phyloP scores from a whole-genome alignment of 805 yeast genomes.

The Alloascoidea africana region DNA sequence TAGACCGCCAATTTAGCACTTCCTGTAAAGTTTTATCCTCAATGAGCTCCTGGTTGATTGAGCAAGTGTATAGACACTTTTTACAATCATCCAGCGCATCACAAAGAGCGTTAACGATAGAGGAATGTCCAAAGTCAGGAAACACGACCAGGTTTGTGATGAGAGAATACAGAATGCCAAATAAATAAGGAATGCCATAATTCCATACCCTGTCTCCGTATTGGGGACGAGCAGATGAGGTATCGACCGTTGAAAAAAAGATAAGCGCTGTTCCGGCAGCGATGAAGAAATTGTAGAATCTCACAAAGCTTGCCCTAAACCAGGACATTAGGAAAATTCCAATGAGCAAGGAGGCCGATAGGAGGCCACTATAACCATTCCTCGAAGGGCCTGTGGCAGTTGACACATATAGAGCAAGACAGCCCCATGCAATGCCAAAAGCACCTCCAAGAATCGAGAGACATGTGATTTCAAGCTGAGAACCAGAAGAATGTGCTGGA shows the following conservation, averaged over 20 bases:
- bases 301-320: slow-evolving; percentile 24
- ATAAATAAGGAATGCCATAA: slow-evolving; percentile 27
- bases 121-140: slow-evolving; percentile 27
- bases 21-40: slow-evolving; percentile 13
- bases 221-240: slow-evolving; percentile 11
- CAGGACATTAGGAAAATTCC: slow-evolving; percentile 24
- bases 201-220: slow-evolving; percentile 24
- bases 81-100: slow-evolving; percentile 9
- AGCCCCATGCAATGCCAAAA: slow-evolving; percentile 29
- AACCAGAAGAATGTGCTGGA: slow-evolving; percentile 30
- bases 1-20: slow-evolving; percentile 16
- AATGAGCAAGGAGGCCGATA: slow-evolving; percentile 25
- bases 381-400: slow-evolving; percentile 24
- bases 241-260: slow-evolving; percentile 17
- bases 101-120: slow-evolving; percentile 15
- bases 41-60: slow-evolving; percentile 10
- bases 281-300: slow-evolving; percentile 23
- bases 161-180: slow-evolving; percentile 25
- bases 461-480: slow-evolving; percentile 29
- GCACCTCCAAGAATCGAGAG: slow-evolving; percentile 24
- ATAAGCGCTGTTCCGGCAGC: slow-evolving; percentile 23
- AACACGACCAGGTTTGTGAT: slow-evolving; percentile 19
- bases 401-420: slow-evolving; percentile 26
- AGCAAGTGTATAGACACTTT: slow-evolving; percentile 6
- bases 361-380: slow-evolving; percentile 29